phyloP scores from a whole-genome alignment of 2,329 filamentous ascomycete species.

The Ilyonectria robusta region DNA sequence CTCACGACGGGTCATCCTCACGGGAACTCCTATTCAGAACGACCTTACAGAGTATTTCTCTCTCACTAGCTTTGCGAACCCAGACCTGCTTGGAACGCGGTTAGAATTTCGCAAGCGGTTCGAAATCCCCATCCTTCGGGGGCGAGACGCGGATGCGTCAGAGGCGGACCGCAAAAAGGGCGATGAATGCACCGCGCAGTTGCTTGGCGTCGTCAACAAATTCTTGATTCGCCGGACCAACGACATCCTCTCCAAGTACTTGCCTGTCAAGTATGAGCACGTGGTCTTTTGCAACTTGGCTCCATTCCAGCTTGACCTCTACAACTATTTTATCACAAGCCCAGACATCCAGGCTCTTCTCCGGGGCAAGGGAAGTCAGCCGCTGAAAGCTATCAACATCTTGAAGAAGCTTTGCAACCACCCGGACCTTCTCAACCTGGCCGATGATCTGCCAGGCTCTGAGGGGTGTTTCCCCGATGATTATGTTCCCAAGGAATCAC shows the following conservation, averaged over 20 bases:
- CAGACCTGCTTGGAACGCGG: slow-evolving; percentile 88
- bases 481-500: slow-evolving; percentile 87
- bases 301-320: slow-evolving; percentile 91
- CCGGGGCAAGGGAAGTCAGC: slow-evolving; percentile 94
- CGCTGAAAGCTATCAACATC: slow-evolving; percentile 95
- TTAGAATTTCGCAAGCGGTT: slow-evolving; percentile 94
- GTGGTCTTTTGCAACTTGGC: slow-evolving; percentile 98
- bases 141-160: slow-evolving; percentile 90
- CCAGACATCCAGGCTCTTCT: slow-evolving; percentile 94
- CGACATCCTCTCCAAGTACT: slow-evolving; percentile 96
- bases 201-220: slow-evolving; percentile 91
- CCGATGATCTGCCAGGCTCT: slow-evolving; percentile 87
- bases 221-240: slow-evolving; percentile 99
- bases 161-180: slow-evolving; percentile 87
- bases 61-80: slow-evolving; percentile 96
- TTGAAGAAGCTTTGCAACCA: slow-evolving; percentile 99
- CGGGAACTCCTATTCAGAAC: slow-evolving; percentile 97
- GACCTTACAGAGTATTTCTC: slow-evolving; percentile 99
- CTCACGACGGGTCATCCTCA: slow-evolving; percentile 91
- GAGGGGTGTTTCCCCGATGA: slow-evolving; percentile 87
- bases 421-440: slow-evolving; percentile 89
- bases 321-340: slow-evolving; percentile 97
- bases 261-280: slow-evolving; percentile 98
- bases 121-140: slow-evolving; percentile 91
- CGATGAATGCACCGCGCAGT: slow-evolving; percentile 84